phyloP scores from a whole-genome alignment of 2,329 filamentous ascomycete genomes.

The Thielaviopsis ethacetica region DNA sequence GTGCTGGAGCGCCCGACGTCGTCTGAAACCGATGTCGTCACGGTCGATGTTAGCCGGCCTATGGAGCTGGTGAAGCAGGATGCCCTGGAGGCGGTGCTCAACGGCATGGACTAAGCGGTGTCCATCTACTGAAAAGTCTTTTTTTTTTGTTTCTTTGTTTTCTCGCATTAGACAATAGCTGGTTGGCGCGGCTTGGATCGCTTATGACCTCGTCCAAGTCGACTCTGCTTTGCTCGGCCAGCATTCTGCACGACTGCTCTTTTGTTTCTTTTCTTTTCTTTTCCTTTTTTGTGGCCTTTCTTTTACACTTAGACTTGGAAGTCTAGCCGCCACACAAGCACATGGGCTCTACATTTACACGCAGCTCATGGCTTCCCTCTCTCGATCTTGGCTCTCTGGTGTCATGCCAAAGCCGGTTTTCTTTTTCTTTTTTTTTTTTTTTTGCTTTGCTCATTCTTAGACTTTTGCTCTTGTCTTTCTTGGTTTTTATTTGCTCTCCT shows the following conservation, averaged over 20 bases:
- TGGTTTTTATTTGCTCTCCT: neutral
- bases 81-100: conserved; percentile 39
- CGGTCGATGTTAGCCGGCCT: conserved; percentile 47
- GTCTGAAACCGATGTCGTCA: conserved; percentile 57
- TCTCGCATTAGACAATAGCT: neutral
- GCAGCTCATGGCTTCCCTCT: neutral
- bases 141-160: neutral
- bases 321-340: neutral
- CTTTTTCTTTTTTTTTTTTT: neutral
- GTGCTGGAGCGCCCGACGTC: conserved; percentile 65
- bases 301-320: neutral
- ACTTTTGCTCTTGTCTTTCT: neutral
- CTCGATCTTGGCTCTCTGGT: neutral
- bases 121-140: neutral
- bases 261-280: neutral
- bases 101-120: conserved; percentile 26
- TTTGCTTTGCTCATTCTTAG: neutral
- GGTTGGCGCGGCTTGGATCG: conserved; percentile 1
- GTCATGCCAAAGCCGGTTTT: too few species aligned
- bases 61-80: conserved; percentile 43
- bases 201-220: conserved; percentile 8
- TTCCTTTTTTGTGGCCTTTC: neutral
- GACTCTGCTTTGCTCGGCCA: neutral
- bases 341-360: neutral
- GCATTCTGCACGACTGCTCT: neutral